Evolutionary conservation across 2,329 filamentous ascomycete genomes (phyloP), one percentile per base, ranked within the genome.

Genomic region (Scopulariopsis brevicaulis): DNA sequence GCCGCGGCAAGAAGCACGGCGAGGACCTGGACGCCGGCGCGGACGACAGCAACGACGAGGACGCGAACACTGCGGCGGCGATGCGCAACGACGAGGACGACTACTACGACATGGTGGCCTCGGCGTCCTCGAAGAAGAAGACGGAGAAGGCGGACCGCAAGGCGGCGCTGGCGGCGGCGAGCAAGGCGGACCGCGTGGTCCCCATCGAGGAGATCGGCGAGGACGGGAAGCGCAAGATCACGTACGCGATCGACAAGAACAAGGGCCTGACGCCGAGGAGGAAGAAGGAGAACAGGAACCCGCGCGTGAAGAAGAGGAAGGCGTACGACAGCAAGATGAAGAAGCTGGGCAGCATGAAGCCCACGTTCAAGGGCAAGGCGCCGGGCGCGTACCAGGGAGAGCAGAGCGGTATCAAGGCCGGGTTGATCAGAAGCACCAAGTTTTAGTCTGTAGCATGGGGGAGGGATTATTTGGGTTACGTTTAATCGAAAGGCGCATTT

Each of bases 301-400:
- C 94, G 40, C 81, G 94, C 70, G 93, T 97, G 63, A 99, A 97
- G 87, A 97, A 96, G 87, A 85, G 90, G 73, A 90, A 90, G 84
- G 91, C 90, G 83, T 99, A 84, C 71, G 91, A 95, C 69, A 87
- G 91, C 72, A 96, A 96, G 81, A 88, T 93, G 82, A 97, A 96
- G 89, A 96, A 97, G 80, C 74, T 97, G 68, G 84, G 83, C 66
- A 93, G 87, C 69, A 89, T 92, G 77, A 90, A 88, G 76, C 82
- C 89, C 10, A 79, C 90, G 15, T 97, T 92, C 76, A 90, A 91
- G 73, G 89, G 90, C 61, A 85, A 95, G 74, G 85, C 89, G 64
- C 83, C 83, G 67, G 88, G 90, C 67, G 88, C 91, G 57, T 99
- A 99, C 76, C 83, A 83, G 63, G 94, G 94, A 75, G 94, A 97